phyloP scores from a whole-genome alignment of 2,329 filamentous ascomycete species.

The Penicillium sp. region DNA sequence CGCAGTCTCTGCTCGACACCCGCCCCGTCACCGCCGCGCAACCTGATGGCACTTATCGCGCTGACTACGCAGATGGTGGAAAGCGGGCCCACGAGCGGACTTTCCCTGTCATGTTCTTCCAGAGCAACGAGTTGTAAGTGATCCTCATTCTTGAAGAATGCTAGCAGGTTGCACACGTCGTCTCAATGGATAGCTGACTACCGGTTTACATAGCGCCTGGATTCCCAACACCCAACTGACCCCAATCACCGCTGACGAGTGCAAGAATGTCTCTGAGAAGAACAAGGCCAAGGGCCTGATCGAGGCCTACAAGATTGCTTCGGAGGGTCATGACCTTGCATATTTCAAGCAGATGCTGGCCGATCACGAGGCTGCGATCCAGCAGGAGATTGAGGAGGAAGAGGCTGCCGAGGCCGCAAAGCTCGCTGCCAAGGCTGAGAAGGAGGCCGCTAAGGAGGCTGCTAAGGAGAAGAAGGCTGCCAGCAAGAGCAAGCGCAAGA shows the following conservation, averaged over 20 bases:
- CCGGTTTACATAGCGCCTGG: constrained; percentile 69
- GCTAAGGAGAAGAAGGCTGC: constrained; percentile 7
- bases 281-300: constrained; percentile 78
- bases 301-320: constrained; percentile 76
- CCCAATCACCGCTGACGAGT: constrained; percentile 72
- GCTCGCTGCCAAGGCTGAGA: constrained; percentile 55
- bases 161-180: not conserved
- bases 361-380: constrained; percentile 58
- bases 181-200: constrained; percentile 14
- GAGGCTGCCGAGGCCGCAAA: constrained; percentile 30
- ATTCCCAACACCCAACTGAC: constrained; percentile 80
- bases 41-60: constrained; percentile 81
- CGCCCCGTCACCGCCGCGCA: constrained; percentile 83
- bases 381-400: constrained; percentile 62
- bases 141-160: not conserved
- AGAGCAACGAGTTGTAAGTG: constrained; percentile 96
- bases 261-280: constrained; percentile 67
- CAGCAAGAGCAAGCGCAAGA: constrained; percentile 52
- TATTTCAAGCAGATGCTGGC: constrained; percentile 80
- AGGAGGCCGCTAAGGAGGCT: constrained; percentile 36
- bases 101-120: constrained; percentile 92
- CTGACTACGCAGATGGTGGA: constrained; percentile 83
- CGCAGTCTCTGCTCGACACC: constrained; percentile 70
- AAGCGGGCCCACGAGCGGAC: constrained; percentile 83
- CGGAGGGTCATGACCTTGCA: constrained; percentile 73